Percentiles rank a stretch among this genome's conserved stretches.
Evolutionary conservation across 2,329 filamentous ascomycete species (phyloP).

Genomic region (Diaporthe capsici): DNA sequence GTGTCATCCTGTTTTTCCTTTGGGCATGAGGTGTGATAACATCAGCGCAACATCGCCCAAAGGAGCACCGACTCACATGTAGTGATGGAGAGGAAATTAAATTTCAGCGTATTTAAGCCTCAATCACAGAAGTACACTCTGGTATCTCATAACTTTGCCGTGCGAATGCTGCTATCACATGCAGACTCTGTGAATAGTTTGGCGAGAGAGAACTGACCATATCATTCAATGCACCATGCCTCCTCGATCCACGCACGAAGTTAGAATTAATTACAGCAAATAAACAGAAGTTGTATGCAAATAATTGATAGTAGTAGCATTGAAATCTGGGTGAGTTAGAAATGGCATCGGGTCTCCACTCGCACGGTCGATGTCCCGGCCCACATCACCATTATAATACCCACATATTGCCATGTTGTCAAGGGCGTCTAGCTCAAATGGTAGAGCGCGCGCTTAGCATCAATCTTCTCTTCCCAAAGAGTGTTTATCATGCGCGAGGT

Average conservation of each 20-base stretch:
- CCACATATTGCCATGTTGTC: accelerated
- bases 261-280: no score
- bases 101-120: not conserved
- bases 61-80: not conserved
- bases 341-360: not conserved
- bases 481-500: not conserved
- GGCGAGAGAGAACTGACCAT: no score
- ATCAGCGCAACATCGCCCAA: not conserved
- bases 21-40: not conserved
- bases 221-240: no score
- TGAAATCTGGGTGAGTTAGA: no score
- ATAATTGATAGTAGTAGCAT: no score
- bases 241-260: no score
- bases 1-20: no score
- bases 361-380: no score
- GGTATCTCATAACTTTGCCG: not conserved
- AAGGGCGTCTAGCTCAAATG: conserved; percentile 31
- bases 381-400: not conserved
- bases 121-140: not conserved
- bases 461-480: not conserved
- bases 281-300: no score
- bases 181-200: not conserved
- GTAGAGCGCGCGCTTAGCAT: conserved; percentile 30
- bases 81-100: not conserved
- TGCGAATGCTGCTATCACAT: not conserved